Percentiles rank a stretch among this genome's conserved stretches.
These are phyloP conservation scores for apple (Malus domestica) DNA, from an alignment of 306 rosid species.

Conservation along the genomic window DNA sequence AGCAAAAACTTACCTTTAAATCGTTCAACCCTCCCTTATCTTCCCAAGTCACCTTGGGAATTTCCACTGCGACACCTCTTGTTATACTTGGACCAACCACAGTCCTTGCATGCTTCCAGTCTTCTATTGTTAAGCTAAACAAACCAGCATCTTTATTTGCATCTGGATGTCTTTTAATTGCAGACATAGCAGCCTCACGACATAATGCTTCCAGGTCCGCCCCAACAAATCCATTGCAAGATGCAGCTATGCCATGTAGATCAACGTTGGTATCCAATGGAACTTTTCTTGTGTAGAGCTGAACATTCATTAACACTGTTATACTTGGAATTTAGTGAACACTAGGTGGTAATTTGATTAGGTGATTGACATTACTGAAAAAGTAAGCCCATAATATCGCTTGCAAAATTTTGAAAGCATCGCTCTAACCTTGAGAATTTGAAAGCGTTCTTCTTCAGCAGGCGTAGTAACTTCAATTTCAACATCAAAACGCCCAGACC, in stretches of 20 bases:
- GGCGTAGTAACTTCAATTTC: constrained; percentile 87
- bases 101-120: constrained; percentile 70
- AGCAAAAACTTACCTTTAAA: constrained; percentile 43
- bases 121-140: constrained; percentile 47
- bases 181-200: neutral
- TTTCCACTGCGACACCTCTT: constrained; percentile 79
- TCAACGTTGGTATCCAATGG: no score
- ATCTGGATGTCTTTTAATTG: constrained; percentile 45
- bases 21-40: constrained; percentile 86
- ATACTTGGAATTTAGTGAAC: no score
- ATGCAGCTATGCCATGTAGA: no score
- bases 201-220: no score
- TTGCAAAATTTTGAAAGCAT: neutral
- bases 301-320: no score
- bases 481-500: constrained; percentile 84
- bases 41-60: constrained; percentile 89
- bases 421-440: constrained; percentile 48
- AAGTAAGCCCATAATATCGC: no score
- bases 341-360: no score
- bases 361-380: no score
- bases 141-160: constrained; percentile 31
- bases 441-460: constrained; percentile 64
- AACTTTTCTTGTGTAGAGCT: no score
- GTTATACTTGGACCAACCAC: constrained; percentile 82
- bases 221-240: no score